Percentiles rank a stretch among this genome's conserved stretches.
Conservation (phyloP, 345 rosid genomes). For the Gossypium sturtianum region DNA sequence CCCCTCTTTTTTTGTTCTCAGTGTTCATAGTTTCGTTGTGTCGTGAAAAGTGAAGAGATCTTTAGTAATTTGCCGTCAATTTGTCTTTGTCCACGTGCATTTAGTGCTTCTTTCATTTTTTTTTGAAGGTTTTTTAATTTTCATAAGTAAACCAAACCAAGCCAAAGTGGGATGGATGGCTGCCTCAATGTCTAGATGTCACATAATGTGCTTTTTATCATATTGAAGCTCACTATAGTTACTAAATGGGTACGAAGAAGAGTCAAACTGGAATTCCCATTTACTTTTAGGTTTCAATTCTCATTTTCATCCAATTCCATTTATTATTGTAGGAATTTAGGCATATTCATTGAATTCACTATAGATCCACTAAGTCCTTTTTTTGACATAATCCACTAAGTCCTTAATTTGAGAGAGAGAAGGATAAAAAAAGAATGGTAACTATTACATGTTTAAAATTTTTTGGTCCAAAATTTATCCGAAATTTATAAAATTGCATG, state of each 20-base stretch:
- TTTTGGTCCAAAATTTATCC: no score
- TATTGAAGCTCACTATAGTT: not conserved
- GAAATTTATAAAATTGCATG: no score
- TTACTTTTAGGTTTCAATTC: not conserved
- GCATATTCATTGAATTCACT: not conserved
- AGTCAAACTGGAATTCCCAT: not conserved
- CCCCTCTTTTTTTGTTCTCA: not conserved
- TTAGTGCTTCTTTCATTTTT: slow-evolving; percentile 9
- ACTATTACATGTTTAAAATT: no score
- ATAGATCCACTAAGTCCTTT: not conserved
- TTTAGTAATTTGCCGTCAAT: slow-evolving; percentile 41
- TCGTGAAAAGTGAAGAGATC: slow-evolving; percentile 25
- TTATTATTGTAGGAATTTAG: not conserved
- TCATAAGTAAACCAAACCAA: not conserved
- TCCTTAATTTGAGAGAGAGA: not conserved
- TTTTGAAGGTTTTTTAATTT: not conserved
- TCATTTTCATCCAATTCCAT: no score
- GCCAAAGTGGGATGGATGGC: not conserved
- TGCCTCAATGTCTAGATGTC: not conserved
- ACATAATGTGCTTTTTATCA: not conserved
- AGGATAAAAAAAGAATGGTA: not conserved
- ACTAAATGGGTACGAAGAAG: not conserved
- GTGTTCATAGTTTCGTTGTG: slow-evolving; percentile 11
- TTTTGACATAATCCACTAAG: not conserved
- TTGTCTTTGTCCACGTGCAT: slow-evolving; percentile 40